phyloP scores from a whole-genome alignment of 805 yeast species.

The Maudiozyma barnettii region DNA sequence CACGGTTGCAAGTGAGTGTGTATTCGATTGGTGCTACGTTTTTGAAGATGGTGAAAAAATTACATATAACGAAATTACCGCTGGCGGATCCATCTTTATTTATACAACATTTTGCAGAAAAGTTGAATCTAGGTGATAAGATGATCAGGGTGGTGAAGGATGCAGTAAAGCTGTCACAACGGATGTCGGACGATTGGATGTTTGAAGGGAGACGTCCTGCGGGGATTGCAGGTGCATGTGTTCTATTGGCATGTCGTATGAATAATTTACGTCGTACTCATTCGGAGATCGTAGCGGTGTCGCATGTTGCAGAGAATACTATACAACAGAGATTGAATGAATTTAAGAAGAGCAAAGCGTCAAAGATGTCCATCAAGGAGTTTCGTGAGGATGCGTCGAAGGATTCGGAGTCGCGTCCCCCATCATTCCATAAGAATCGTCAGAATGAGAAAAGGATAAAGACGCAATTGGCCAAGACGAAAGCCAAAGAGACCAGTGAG shows the following conservation, averaged over 20 bases:
- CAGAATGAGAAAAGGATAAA: slow-evolving; percentile 37
- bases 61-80: slow-evolving; percentile 71
- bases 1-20: slow-evolving; percentile 81
- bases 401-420: slow-evolving; percentile 52
- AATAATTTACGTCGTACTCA: slow-evolving; percentile 87
- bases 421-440: slow-evolving; percentile 64
- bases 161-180: slow-evolving; percentile 74
- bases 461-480: slow-evolving; percentile 24
- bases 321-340: slow-evolving; percentile 84
- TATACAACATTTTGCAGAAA: slow-evolving; percentile 88
- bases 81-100: slow-evolving; percentile 90
- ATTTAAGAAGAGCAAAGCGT: slow-evolving; percentile 70
- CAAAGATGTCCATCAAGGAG: slow-evolving; percentile 57
- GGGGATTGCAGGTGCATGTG: slow-evolving; percentile 96
- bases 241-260: slow-evolving; percentile 91
- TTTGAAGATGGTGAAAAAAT: slow-evolving; percentile 78
- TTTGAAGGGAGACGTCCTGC: slow-evolving; percentile 97
- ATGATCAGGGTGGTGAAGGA: slow-evolving; percentile 72
- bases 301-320: slow-evolving; percentile 92
- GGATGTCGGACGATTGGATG: slow-evolving; percentile 94
- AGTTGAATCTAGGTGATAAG: slow-evolving; percentile 68
- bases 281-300: slow-evolving; percentile 87
- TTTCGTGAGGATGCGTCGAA: slow-evolving; percentile 41
- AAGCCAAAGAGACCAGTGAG: slow-evolving; percentile 28
- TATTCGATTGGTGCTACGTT: slow-evolving; percentile 95